Base-by-base conservation (phyloP, 306 rosid species). In the Prunus kanzakura region DNA sequence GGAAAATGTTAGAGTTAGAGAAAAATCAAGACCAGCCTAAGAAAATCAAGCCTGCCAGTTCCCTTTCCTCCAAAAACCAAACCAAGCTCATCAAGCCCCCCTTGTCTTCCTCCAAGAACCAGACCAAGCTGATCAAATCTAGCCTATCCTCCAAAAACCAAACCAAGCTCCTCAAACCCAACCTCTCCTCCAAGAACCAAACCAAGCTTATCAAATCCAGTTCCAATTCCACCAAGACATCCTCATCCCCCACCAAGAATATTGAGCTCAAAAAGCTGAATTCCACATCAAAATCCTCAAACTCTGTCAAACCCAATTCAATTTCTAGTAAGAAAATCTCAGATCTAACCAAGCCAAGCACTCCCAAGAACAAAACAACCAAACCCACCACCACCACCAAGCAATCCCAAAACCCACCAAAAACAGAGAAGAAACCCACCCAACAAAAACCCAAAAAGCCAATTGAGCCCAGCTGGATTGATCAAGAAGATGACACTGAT, bases 291-390 rank as follows among this genome's bases (percentile, higher is more conserved):
- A 86, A 87, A 82, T 11, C 91, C 82, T 60, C 75, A 30, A 83
- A 86, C 56, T 76, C 89, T 29, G 52, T 78, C 71, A 85, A 79
- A 83, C 32, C 76, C 14, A 73, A 61, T 11, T 64, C 96, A 47
- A 47, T 51, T 43, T 35, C 87, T 67, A 50, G 20, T 46, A 86
- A 83, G 69, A 89, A 83, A 63, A 30, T 80, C 27, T 58, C 76
- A 77, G 91, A 89, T 92, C 92, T 84, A 49, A 72, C 70, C 64
- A 87, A 91, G 41, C 0, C 66, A 51, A 83, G 51, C 72, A 32
- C 73, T 18, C 30, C 85, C 84, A 89, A 89, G 65, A 88, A 89
- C 90, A 89, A 88, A 84, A 88, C 93, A 27, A 74, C 92, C 71
- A 88, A 85, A 63, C 19, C 80, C 83, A 79, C 90, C 72, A 38